Base-by-base conservation (phyloP, 2,329 filamentous ascomycete genomes). In the Diaporthe citriasiana region DNA sequence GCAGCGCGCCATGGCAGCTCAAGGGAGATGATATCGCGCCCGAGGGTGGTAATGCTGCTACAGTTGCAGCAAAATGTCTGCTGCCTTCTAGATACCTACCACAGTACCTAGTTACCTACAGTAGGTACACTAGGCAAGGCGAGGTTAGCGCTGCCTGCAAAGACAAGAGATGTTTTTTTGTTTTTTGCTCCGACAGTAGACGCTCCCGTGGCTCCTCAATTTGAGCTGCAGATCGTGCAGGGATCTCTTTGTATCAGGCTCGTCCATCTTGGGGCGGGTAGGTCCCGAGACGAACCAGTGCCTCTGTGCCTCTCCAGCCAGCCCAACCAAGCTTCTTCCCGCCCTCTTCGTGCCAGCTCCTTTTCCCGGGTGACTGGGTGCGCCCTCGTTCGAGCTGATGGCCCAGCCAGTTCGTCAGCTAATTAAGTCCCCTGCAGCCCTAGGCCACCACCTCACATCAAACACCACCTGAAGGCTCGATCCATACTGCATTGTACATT, bases 191-290 rank as follows among this genome's bases (percentile, higher is more conserved):
- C 45, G n/a, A 47, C 25, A n/a, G 27, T 53, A 47, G 63, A 40
- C 13, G 63, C 63, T n/a, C n/a, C n/a, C n/a, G n/a, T n/a, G n/a
- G n/a, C n/a, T 68, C 63, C 63, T 68, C 63, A 68, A 68, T 68
- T 68, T 68, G 63, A 68, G 30, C 63, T 68, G 63, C 63, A 68
- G 63, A 53, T 68, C 45, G 63, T 27, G 63, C 63, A 68, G 63
- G 63, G 47, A 68, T 68, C 47, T 68, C 38, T 68, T 53, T 68
- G 63, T 68, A 30, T 68, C 63, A 68, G 63, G n/a, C 63, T 53
- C 63, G 33, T 51, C 63, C 63, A 27, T 68, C n/a, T 53, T 40
- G n/a, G 63, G 47, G n/a, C 63, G 13, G 63, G 63, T 68, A 47
- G 63, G 33, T 66, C 45, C 45, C 63, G 63, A 25, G 30, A 66